Evolutionary conservation across 768 basidiomycete species (phyloP).

Genomic region (Auricularia cornea): DNA sequence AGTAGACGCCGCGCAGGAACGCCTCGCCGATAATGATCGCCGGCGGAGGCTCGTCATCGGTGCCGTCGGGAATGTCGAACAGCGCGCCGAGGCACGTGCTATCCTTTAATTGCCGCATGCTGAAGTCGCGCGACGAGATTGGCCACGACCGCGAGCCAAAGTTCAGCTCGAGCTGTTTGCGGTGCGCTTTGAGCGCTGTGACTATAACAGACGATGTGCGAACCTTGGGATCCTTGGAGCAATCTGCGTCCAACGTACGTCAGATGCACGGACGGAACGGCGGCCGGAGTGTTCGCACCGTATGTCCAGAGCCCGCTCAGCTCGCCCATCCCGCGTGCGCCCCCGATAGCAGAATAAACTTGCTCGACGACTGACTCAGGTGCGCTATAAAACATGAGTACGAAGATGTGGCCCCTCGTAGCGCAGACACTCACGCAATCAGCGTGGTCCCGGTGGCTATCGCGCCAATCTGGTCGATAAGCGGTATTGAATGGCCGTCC

Average conservation of each 20-base stretch:
- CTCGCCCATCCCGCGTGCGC: constrained; percentile 4
- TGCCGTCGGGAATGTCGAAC: background rate
- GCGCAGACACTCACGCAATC: background rate
- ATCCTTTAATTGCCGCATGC: background rate
- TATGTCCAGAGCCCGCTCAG: background rate
- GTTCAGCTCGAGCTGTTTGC: background rate
- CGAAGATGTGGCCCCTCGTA: too few species aligned
- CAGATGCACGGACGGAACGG: constrained; percentile 3
- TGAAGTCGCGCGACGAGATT: constrained; percentile 8
- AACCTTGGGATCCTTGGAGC: too few species aligned
- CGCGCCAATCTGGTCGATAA: background rate
- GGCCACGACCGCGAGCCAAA: constrained; percentile 8
- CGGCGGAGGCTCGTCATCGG: background rate
- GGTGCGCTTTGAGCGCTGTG: too few species aligned
- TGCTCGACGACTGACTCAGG: background rate
- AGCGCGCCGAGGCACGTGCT: constrained; percentile 8
- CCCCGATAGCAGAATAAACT: constrained; percentile 5
- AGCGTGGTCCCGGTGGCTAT: constrained; percentile 11
- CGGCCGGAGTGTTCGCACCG: background rate
- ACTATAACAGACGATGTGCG: too few species aligned
- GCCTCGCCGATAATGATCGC: constrained; percentile 13
- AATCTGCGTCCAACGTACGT: background rate
- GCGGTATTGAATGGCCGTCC: constrained; percentile 38
- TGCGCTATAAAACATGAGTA: background rate
- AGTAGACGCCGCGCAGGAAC: constrained; percentile 14